phyloP scores from a whole-genome alignment of 1,284 basidiomycete species.

The Tilletia setariae region DNA sequence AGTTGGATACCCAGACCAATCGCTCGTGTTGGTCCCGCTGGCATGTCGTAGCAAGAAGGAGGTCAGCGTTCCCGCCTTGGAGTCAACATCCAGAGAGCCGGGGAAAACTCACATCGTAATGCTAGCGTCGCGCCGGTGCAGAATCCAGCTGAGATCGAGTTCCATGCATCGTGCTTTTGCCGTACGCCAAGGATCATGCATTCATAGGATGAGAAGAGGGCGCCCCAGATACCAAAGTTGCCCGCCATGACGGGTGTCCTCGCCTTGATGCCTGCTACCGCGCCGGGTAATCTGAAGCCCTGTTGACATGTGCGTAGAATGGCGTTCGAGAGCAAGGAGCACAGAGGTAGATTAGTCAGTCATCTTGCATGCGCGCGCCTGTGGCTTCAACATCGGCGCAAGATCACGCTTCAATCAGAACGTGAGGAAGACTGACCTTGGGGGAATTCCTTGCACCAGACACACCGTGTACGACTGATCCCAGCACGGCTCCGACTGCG shows the following conservation, averaged over 20 bases:
- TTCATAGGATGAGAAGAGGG: constrained; percentile 76
- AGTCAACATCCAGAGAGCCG: neutral
- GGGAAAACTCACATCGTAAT: constrained; percentile 72
- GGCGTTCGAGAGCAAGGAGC: constrained; percentile 6
- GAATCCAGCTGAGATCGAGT: constrained; percentile 96
- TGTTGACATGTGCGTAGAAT: too few species aligned
- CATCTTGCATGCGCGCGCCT: constrained; percentile 13
- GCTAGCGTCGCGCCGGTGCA: constrained; percentile 96
- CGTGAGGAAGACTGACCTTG: constrained; percentile 65
- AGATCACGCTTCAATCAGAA: too few species aligned
- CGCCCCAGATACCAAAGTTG: constrained; percentile 96
- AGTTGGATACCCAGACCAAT: constrained; percentile 7
- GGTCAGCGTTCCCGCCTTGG: neutral
- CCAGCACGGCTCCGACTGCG: constrained; percentile 90
- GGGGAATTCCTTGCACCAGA: constrained; percentile 97
- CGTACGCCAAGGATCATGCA: constrained; percentile 91
- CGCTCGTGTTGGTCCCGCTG: constrained; percentile 3
- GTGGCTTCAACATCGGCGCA: neutral
- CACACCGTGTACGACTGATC: constrained; percentile 98
- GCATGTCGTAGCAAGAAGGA: neutral
- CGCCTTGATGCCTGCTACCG: constrained; percentile 94
- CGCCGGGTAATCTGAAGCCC: constrained; percentile 91
- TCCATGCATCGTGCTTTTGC: constrained; percentile 99
- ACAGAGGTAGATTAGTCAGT: neutral
- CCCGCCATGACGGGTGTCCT: constrained; percentile 96